Evolutionary conservation across 2,329 filamentous ascomycete species (phyloP).

Genomic region (Botrytis porri): DNA sequence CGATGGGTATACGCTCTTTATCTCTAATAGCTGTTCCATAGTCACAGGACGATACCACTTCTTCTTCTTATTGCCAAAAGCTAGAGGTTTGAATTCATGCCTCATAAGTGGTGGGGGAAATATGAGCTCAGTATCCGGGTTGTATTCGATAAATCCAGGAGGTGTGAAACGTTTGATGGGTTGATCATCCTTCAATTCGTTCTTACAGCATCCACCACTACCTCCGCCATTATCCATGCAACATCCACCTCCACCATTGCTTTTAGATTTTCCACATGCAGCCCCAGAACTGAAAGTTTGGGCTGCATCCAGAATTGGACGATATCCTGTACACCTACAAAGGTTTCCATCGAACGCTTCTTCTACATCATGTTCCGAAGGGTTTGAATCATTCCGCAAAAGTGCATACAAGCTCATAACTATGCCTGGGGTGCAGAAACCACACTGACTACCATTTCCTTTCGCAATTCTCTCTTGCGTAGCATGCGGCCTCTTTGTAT

Average conservation of each 20-base stretch:
- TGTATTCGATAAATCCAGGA: conserved; percentile 91
- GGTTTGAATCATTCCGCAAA: conserved; percentile 76
- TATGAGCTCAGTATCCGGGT: conserved; percentile 89
- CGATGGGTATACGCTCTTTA: conserved; percentile 79
- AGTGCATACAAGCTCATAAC: conserved; percentile 97
- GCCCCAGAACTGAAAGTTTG: conserved; percentile 69
- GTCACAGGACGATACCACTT: conserved; percentile 90
- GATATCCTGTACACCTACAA: conserved; percentile 90
- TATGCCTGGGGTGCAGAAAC: conserved; percentile 93
- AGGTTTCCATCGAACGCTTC: conserved; percentile 97
- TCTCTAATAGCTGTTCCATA: conserved; percentile 81
- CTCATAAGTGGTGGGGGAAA: conserved; percentile 85
- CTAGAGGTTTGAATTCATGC: conserved; percentile 75
- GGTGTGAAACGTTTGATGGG: conserved; percentile 71
- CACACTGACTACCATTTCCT: conserved; percentile 88
- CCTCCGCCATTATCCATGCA: conserved; percentile 64
- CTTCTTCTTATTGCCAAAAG: conserved; percentile 93
- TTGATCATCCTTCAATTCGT: conserved; percentile 46
- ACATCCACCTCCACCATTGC: conserved; percentile 57
- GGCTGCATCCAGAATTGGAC: conserved; percentile 89
- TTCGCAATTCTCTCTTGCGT: conserved; percentile 88
- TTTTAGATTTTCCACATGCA: conserved; percentile 49
- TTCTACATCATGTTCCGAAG: conserved; percentile 80
- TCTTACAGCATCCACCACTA: conserved; percentile 67
- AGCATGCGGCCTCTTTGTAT: conserved; percentile 81